Percentiles rank a stretch among this genome's conserved stretches.
Conservation (phyloP, 176 grass and related monocot species). For the Tillandsia leiboldiana region DNA sequence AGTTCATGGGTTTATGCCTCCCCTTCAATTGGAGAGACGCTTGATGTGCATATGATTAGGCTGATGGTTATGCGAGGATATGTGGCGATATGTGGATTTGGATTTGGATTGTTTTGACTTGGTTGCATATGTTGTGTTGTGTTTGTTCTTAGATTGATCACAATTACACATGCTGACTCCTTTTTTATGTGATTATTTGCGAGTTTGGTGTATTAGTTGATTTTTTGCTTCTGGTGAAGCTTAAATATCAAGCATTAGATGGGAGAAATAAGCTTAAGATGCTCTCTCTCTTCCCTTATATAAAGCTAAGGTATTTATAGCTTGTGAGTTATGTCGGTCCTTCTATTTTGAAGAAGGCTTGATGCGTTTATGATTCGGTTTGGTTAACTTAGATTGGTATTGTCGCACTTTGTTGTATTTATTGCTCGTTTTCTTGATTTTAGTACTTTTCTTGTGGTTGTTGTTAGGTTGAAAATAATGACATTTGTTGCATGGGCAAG, state of each 20-base stretch:
- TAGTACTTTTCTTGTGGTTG: background rate
- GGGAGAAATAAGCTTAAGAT: no score
- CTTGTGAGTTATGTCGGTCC: no score
- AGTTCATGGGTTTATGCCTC: background rate
- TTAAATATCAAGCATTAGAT: no score
- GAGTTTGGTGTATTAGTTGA: no score
- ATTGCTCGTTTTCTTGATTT: background rate
- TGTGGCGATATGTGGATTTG: background rate
- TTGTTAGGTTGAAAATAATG: background rate
- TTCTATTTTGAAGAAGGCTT: no score
- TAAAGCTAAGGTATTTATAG: no score
- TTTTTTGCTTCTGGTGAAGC: no score
- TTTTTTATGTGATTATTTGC: no score
- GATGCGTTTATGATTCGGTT: no score
- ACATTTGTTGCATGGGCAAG: background rate
- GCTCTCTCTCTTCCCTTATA: no score
- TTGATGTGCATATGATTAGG: background rate
- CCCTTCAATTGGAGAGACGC: background rate
- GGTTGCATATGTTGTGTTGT: constrained; percentile 3
- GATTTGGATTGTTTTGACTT: background rate
- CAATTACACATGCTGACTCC: no score
- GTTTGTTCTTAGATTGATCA: no score
- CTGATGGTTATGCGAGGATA: background rate
- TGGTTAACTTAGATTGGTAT: background rate
- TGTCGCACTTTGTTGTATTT: background rate